Percentiles rank a stretch among this genome's conserved stretches.
These are phyloP conservation scores for Chaetomium cochliodes DNA, from an alignment of 495 filamentous ascomycete species.

Conservation along the genomic window DNA sequence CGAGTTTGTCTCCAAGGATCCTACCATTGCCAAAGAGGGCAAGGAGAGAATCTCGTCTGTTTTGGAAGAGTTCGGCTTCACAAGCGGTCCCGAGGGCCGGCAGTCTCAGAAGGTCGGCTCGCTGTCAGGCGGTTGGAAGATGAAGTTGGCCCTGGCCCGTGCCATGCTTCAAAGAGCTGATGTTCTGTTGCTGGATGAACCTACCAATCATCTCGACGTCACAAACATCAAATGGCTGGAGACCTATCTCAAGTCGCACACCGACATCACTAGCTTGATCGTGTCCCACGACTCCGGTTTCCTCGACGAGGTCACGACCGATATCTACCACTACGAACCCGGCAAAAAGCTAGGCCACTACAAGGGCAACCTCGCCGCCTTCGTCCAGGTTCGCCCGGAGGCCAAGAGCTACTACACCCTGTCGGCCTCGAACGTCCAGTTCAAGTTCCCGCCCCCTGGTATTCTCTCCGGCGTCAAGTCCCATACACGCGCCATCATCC, in stretches of 20 bases:
- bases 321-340: conserved; percentile 98
- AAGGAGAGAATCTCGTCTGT: conserved; percentile 77
- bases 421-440: conserved; percentile 82
- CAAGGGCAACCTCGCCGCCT: conserved; percentile 89
- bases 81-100: conserved; percentile 79
- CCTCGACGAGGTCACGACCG: conserved; percentile 93
- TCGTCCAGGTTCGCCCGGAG: conserved; percentile 92
- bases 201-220: conserved; percentile 97
- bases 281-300: conserved; percentile 98
- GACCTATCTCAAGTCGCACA: conserved; percentile 91
- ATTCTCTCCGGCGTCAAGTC: conserved; percentile 96
- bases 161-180: conserved; percentile 97
- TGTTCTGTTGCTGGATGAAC: conserved; percentile 94
- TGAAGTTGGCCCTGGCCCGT: conserved; percentile 96
- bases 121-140: conserved; percentile 99
- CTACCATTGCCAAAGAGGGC: conserved; percentile 70
- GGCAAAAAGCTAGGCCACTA: conserved; percentile 93
- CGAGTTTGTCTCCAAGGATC: conserved; percentile 85
- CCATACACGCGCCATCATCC: conserved; percentile 84
- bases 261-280: conserved; percentile 95
- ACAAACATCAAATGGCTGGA: conserved; percentile 94
- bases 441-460: conserved; percentile 96
- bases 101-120: conserved; percentile 88
- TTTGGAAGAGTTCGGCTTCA: conserved; percentile 90
- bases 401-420: conserved; percentile 98